Percentiles rank a stretch among this genome's conserved stretches.
Evolutionary conservation across 108 stramenopile genomes (phyloP).

Genomic region (Phaeodactylum tricornutum): DNA sequence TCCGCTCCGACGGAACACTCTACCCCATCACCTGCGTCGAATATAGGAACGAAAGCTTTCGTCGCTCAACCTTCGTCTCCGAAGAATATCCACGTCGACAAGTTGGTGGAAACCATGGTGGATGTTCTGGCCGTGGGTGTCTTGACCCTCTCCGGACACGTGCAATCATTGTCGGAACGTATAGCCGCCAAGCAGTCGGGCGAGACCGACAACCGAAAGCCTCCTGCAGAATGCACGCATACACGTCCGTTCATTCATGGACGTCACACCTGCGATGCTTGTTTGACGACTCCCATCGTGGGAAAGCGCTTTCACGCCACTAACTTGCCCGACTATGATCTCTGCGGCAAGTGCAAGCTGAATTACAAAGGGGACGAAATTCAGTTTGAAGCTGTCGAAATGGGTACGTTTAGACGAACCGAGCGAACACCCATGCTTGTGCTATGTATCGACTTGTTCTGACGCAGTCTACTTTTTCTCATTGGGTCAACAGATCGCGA

Average conservation of each 20-base stretch:
- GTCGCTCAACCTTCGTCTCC: too few relatives aligned
- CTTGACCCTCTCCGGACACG: not conserved
- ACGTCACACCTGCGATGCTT: constrained; percentile 81
- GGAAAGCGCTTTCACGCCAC: constrained; percentile 70
- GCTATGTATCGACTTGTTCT: not conserved
- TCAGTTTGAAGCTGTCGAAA: constrained; percentile 48
- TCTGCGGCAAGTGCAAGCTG: constrained; percentile 48
- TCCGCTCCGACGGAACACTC: not conserved
- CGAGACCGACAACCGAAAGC: constrained; percentile 7
- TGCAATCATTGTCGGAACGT: not conserved
- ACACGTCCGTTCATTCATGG: constrained; percentile 62
- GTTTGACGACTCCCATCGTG: constrained; percentile 67
- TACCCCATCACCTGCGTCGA: too few relatives aligned
- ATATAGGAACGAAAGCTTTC: too few relatives aligned
- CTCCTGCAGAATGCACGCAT: not conserved
- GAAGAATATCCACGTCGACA: not conserved
- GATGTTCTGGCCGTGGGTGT: constrained; percentile 1
- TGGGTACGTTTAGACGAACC: constrained; percentile 25
- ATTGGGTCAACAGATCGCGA: constrained; percentile 48
- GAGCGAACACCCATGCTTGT: not conserved
- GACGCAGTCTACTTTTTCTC: not conserved
- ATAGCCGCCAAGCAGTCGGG: not conserved
- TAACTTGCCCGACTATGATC: constrained; percentile 77
- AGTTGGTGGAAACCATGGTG: not conserved
- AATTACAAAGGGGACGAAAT: constrained; percentile 65